These are phyloP conservation scores for Coccomyxa subellipsoidea DNA, from an alignment of 163 green algal genomes.

Conservation along the genomic window DNA sequence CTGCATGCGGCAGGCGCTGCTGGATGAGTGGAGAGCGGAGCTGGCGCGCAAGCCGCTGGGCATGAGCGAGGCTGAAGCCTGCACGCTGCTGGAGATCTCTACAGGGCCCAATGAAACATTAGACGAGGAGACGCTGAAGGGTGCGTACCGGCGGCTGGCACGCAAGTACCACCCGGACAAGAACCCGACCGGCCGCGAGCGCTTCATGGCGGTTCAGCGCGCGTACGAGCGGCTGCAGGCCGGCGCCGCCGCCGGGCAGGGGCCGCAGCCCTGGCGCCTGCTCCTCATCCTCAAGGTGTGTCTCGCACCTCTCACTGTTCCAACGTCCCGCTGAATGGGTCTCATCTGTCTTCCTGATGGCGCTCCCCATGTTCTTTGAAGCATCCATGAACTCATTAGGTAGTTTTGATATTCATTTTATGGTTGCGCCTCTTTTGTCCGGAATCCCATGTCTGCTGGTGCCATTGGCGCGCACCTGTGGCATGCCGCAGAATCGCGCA, in stretches of 20 bases:
- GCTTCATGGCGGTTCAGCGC: slow-evolving; percentile 76
- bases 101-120: slow-evolving; percentile 6
- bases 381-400: no score
- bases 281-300: slow-evolving; percentile 65
- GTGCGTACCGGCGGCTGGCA: slow-evolving; percentile 61
- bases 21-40: slow-evolving; percentile 82
- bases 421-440: no score
- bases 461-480: no score
- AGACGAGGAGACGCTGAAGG: slow-evolving; percentile 77
- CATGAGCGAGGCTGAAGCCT: slow-evolving; percentile 76
- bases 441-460: no score
- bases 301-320: background rate
- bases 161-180: slow-evolving; percentile 86
- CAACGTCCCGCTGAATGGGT: no score
- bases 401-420: no score
- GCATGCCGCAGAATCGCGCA: no score
- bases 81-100: slow-evolving; percentile 66
- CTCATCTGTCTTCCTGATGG: no score
- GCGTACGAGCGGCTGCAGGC: slow-evolving; percentile 89
- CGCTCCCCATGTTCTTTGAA: no score
- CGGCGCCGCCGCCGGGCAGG: slow-evolving; percentile 57
- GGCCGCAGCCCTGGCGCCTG: slow-evolving; percentile 74
- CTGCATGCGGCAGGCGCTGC: slow-evolving; percentile 63
- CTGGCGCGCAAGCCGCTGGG: slow-evolving; percentile 71
- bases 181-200: slow-evolving; percentile 79